Base-by-base conservation (phyloP, 1,284 basidiomycete species). In the Papiliotrema laurentii region DNA sequence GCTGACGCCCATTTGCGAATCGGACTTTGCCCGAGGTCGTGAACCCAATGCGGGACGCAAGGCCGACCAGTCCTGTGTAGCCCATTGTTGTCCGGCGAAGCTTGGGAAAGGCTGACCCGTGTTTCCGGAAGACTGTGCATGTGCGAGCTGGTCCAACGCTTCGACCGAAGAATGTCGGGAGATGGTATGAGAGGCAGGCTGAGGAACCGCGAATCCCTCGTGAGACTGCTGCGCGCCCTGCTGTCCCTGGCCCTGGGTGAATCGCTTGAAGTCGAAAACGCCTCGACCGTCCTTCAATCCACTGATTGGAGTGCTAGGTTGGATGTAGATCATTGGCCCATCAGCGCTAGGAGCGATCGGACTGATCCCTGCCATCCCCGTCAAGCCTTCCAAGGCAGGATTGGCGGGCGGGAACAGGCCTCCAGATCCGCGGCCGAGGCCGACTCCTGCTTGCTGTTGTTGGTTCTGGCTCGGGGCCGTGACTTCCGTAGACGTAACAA, bases 281-380 rank as follows among this genome's bases (percentile, higher is more conserved):
- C 72, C 71, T 38, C 63, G 48, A 6, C 61, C 63, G 24, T 72
- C 71, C 39, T 66, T 69, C 40, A 72, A 41, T 7, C 69, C 72
- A 36, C 67, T 71, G 39, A 72, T 73, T 1, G 73, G 73, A 10
- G 73, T 75, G 46, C 69, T 72, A 1, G 73, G 73, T 45, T 74
- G 72, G n/a, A 75, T 68, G 43, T 63, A 69, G 55, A 75, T 75
- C 63, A 69, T 69, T 5, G 72, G 73, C 2, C 72, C 72, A 45
- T 71, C 73, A 2, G 66, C 66, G 47, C 59, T 69, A 7, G 68
- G 64, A 4, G 58, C 68, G 30, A 72, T 71, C 5, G 70, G 70
- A 43, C 66, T 69, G 53, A 72, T 69, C 6, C 70, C 70, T 16
- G 64, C 66, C 68, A 72, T 72, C 21, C 70, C 70, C 0, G 67